Evolutionary conservation across 1,284 basidiomycete species (phyloP).

Genomic region (Trametes polyzona): DNA sequence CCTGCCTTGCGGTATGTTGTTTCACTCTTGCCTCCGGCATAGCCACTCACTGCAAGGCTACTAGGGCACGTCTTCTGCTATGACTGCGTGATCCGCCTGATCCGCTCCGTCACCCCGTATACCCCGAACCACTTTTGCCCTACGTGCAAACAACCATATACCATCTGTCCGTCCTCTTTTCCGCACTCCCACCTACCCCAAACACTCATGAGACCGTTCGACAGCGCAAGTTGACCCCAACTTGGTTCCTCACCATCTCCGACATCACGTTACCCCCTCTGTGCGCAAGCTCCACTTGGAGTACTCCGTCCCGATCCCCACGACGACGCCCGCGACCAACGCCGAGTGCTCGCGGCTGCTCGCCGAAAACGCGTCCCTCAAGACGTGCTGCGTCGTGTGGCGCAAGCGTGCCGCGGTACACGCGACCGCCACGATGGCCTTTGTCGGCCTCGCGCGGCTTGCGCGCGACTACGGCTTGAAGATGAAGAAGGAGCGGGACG

Average conservation of each 20-base stretch:
- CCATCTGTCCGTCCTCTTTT: slow-evolving; percentile 39
- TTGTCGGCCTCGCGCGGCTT: slow-evolving; percentile 52
- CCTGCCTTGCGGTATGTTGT: slow-evolving; percentile 58
- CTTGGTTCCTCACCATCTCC: slow-evolving; percentile 52
- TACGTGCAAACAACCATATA: slow-evolving; percentile 53
- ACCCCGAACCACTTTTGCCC: slow-evolving; percentile 55
- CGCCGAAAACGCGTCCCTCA: slow-evolving; percentile 54
- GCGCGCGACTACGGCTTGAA: slow-evolving; percentile 52
- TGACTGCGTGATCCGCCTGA: slow-evolving; percentile 51
- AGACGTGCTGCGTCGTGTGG: slow-evolving; percentile 54
- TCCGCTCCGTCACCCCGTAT: slow-evolving; percentile 49
- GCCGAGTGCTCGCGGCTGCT: slow-evolving; percentile 49
- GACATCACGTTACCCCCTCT: slow-evolving; percentile 51
- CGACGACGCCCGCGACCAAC: slow-evolving; percentile 20
- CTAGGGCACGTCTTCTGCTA: slow-evolving; percentile 64
- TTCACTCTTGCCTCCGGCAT: background rate
- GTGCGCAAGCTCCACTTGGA: slow-evolving; percentile 56
- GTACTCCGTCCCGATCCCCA: slow-evolving; percentile 26
- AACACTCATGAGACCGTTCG: background rate
- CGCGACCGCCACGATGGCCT: slow-evolving; percentile 54
- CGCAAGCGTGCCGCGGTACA: slow-evolving; percentile 60
- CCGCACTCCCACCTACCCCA: background rate
- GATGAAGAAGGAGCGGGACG: slow-evolving; percentile 49
- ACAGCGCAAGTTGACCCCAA: slow-evolving; percentile 51
- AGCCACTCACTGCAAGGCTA: background rate